Evolutionary conservation across 2,329 filamentous ascomycete species (phyloP).

Genomic region (Rhexocercosporidium sp.): DNA sequence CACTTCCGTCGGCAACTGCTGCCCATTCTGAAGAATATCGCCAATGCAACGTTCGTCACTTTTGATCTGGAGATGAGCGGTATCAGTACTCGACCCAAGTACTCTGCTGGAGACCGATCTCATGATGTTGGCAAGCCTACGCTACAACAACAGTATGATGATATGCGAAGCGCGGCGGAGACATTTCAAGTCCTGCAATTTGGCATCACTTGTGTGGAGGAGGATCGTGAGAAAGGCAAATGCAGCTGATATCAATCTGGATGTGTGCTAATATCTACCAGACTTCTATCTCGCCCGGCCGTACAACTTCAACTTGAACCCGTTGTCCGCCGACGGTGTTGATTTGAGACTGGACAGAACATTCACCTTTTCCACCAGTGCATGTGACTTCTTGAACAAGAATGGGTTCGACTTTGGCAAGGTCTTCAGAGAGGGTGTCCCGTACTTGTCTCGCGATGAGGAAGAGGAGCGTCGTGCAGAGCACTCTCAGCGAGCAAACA

Average conservation of each 20-base stretch:
- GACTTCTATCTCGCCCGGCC: slow-evolving; percentile 61
- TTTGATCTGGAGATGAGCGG: slow-evolving; percentile 72
- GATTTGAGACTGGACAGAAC: slow-evolving; percentile 63
- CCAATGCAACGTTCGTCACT: slow-evolving; percentile 64
- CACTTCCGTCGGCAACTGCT: slow-evolving; percentile 57
- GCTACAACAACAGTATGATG: slow-evolving; percentile 64
- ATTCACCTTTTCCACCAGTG: slow-evolving; percentile 52
- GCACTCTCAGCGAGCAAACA: slow-evolving; percentile 38
- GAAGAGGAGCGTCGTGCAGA: slow-evolving; percentile 51
- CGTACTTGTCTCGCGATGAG: slow-evolving; percentile 66
- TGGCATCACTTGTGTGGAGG: slow-evolving; percentile 68
- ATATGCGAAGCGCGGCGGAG: slow-evolving; percentile 64
- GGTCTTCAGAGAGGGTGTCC: slow-evolving; percentile 61
- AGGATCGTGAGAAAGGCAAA: slow-evolving; percentile 56
- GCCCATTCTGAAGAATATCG: slow-evolving; percentile 61
- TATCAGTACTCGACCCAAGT: slow-evolving; percentile 51
- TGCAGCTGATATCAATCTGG: neutral
- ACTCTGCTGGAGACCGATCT: slow-evolving; percentile 37
- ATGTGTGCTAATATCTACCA: slow-evolving; percentile 38
- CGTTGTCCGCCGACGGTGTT: slow-evolving; percentile 51
- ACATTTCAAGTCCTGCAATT: slow-evolving; percentile 69
- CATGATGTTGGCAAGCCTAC: slow-evolving; percentile 50
- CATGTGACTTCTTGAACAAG: slow-evolving; percentile 63
- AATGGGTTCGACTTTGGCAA: slow-evolving; percentile 63
- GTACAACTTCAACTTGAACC: slow-evolving; percentile 68